phyloP scores from a whole-genome alignment of 768 basidiomycete species.

The Suillus hirtellus region DNA sequence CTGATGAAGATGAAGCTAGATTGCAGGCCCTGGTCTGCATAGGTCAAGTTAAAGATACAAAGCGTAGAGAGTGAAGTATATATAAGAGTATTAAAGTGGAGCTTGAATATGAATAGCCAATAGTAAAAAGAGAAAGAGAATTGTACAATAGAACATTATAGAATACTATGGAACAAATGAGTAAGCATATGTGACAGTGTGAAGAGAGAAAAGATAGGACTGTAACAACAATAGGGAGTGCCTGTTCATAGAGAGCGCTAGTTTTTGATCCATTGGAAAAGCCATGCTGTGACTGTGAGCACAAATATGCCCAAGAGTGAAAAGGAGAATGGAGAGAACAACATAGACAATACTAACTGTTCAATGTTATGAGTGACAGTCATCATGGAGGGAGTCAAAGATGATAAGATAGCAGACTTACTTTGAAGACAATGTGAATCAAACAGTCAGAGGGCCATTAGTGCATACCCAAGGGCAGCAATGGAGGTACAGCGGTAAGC shows the following conservation, averaged over 20 bases:
- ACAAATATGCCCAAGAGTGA: slow-evolving; percentile 58
- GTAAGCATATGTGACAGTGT: no score
- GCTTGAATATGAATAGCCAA: no score
- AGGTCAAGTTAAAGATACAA: no score
- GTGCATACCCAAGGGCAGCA: slow-evolving; percentile 68
- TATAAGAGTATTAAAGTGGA: no score
- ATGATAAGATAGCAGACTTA: slow-evolving; percentile 35
- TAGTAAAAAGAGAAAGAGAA: no score
- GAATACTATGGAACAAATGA: no score
- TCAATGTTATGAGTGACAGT: neutral
- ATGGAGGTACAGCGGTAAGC: slow-evolving; percentile 79
- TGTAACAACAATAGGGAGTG: no score
- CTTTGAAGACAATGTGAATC: slow-evolving; percentile 72
- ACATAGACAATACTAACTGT: slow-evolving; percentile 64
- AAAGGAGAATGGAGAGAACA: slow-evolving; percentile 60
- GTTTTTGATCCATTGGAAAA: slow-evolving; percentile 59
- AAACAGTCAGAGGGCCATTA: slow-evolving; percentile 79
- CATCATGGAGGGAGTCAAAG: slow-evolving; percentile 1
- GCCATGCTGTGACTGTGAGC: slow-evolving; percentile 67
- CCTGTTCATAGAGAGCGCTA: slow-evolving; percentile 39
- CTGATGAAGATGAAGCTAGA: no score
- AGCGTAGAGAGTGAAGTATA: no score
- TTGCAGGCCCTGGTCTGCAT: no score
- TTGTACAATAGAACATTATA: no score
- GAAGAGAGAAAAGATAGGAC: no score